Evolutionary conservation across 2,329 filamentous ascomycete species (phyloP).

Genomic region (Dryadomyces quercus-mongolicae): DNA sequence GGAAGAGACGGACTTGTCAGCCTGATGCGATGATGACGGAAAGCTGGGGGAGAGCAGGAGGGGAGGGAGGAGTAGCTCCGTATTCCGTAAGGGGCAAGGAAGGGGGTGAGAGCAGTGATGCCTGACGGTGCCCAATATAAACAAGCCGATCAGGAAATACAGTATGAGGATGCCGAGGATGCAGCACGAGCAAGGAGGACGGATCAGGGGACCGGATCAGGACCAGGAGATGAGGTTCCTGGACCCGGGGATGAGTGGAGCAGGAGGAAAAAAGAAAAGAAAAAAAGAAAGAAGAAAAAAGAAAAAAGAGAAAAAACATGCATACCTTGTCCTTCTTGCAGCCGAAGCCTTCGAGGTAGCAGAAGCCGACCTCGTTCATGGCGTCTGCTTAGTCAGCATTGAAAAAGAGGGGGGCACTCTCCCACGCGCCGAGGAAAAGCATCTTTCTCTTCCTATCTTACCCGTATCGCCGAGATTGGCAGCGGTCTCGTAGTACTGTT

Average conservation of each 20-base stretch:
- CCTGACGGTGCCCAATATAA: not conserved
- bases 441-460: no score
- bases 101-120: not conserved
- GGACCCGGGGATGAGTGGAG: no score
- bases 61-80: not conserved
- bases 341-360: conserved; percentile 92
- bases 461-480: conserved; percentile 87
- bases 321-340: conserved; percentile 97
- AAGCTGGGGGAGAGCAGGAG: not conserved
- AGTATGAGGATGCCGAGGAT: not conserved
- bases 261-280: no score
- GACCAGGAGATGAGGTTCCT: not conserved
- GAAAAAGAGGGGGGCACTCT: no score
- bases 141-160: not conserved
- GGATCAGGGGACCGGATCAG: no score
- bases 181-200: no score
- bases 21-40: conserved; percentile 28
- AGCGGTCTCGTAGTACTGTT: conserved; percentile 93
- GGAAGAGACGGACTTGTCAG: conserved; percentile 25
- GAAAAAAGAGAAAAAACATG: not conserved
- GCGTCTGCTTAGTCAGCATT: conserved; percentile 47
- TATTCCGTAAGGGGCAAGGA: no score
- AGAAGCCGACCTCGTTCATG: conserved; percentile 96
- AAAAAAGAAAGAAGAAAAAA: no score
- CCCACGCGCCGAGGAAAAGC: no score